Percentiles rank a stretch among this genome's conserved stretches.
These are phyloP conservation scores for Casaregolazyma suthepensis DNA, from an alignment of 1,139 yeast genomes.

Conservation along the genomic window DNA sequence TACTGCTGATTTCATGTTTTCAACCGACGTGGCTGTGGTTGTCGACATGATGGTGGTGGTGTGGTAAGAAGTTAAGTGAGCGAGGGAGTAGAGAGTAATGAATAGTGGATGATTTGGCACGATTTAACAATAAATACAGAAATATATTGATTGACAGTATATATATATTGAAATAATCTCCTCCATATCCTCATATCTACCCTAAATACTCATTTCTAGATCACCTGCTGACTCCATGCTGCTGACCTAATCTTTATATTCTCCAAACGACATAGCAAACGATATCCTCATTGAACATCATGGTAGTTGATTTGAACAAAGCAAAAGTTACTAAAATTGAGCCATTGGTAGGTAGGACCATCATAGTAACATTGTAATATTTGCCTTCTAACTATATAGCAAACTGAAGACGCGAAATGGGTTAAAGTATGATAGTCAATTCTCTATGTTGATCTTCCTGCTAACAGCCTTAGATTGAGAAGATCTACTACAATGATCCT, in stretches of 20 bases:
- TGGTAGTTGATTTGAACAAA: conserved; percentile 21
- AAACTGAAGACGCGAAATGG: conserved; percentile 49
- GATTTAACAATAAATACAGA: too few species aligned
- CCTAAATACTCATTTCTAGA: not conserved
- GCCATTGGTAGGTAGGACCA: conserved; percentile 26
- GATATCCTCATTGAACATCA: not conserved
- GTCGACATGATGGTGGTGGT: not conserved
- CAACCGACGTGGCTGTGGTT: conserved; percentile 7
- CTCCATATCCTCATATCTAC: not conserved
- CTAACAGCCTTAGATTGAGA: conserved; percentile 37
- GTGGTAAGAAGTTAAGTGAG: not conserved
- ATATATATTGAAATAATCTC: too few species aligned
- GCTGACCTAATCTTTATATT: not conserved
- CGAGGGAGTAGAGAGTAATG: too few species aligned
- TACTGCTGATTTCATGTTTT: conserved; percentile 4
- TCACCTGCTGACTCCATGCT: not conserved
- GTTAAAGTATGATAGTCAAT: conserved; percentile 40
- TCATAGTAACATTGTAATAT: not conserved
- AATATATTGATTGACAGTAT: too few species aligned
- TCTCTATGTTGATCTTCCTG: not conserved
- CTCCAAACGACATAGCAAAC: not conserved
- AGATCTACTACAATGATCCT: conserved; percentile 50
- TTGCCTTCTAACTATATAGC: conserved; percentile 16
- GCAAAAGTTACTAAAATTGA: conserved; percentile 33
- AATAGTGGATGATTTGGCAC: too few species aligned